Conservation (phyloP, 75 land plant genomes). For the Pinus taeda region DNA sequence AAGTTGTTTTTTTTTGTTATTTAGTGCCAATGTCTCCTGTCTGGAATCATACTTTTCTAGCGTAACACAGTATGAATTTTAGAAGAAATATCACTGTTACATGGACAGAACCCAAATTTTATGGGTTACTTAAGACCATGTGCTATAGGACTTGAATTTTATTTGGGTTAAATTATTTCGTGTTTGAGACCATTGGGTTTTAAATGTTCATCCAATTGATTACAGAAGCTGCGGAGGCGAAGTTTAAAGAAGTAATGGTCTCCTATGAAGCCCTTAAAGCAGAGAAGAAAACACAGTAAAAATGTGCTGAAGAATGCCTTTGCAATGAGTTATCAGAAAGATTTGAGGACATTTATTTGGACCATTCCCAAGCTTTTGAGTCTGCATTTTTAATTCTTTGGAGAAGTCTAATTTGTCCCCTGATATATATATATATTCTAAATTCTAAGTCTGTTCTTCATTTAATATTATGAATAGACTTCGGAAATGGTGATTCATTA, state of each 20-base stretch:
- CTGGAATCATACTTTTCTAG: neutral
- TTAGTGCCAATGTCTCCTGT: too few relatives aligned
- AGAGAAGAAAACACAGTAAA: slow-evolving; percentile 29
- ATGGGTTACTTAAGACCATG: too few relatives aligned
- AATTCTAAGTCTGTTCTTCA: neutral
- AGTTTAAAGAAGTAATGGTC: slow-evolving; percentile 59
- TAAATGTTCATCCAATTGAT: neutral
- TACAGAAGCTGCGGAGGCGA: slow-evolving; percentile 73
- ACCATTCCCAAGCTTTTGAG: neutral
- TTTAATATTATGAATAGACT: neutral
- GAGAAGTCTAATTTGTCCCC: neutral
- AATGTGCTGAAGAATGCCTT: neutral
- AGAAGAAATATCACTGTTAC: neutral
- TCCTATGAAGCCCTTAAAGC: slow-evolving; percentile 69
- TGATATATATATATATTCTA: neutral
- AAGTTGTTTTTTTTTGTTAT: too few relatives aligned
- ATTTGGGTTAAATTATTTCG: too few relatives aligned
- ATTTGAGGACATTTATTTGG: neutral
- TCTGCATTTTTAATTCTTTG: neutral
- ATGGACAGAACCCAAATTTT: neutral
- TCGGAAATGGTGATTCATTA: neutral
- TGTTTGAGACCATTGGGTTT: neutral
- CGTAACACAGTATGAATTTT: neutral
- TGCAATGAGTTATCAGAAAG: neutral
- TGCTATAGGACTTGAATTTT: too few relatives aligned